These are phyloP conservation scores for Sextonia rubra DNA, from an alignment of 164 flowering plant species.

Conservation along the genomic window DNA sequence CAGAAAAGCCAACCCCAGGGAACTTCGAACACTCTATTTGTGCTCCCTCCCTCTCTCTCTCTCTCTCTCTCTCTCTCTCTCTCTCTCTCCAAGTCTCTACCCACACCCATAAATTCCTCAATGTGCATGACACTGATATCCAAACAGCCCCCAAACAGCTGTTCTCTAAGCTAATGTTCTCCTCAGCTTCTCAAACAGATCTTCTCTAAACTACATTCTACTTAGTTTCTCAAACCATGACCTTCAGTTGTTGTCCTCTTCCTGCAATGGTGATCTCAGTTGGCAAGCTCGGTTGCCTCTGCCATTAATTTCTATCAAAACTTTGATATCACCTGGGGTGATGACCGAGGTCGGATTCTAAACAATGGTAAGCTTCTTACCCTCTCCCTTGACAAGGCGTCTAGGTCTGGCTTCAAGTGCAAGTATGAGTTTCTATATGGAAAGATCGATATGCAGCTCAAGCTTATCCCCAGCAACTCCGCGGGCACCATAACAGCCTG, in stretches of 20 bases:
- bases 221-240: too few species aligned
- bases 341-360: conserved; percentile 1
- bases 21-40: too few species aligned
- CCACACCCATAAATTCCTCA: too few species aligned
- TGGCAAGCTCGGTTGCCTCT: neutral
- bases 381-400: conserved; percentile 4
- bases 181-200: too few species aligned
- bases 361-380: conserved; percentile 8
- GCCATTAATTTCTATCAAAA: conserved; percentile 15
- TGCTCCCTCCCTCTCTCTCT: too few species aligned
- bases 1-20: too few species aligned
- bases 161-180: too few species aligned
- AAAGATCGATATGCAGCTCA: conserved; percentile 9
- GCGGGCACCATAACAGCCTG: conserved; percentile 9
- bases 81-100: too few species aligned
- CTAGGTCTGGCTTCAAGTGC: conserved; percentile 8
- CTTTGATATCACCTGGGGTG: conserved; percentile 10
- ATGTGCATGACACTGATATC: too few species aligned
- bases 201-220: too few species aligned
- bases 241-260: neutral
- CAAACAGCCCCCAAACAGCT: too few species aligned
- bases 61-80: too few species aligned
- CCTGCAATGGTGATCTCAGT: neutral
- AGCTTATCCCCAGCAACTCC: conserved; percentile 11
- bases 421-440: conserved; percentile 9